Evolutionary conservation across 2,329 filamentous ascomycete species (phyloP), one percentile per base, ranked within the genome.

Genomic region (Hypoxylon sp.): DNA sequence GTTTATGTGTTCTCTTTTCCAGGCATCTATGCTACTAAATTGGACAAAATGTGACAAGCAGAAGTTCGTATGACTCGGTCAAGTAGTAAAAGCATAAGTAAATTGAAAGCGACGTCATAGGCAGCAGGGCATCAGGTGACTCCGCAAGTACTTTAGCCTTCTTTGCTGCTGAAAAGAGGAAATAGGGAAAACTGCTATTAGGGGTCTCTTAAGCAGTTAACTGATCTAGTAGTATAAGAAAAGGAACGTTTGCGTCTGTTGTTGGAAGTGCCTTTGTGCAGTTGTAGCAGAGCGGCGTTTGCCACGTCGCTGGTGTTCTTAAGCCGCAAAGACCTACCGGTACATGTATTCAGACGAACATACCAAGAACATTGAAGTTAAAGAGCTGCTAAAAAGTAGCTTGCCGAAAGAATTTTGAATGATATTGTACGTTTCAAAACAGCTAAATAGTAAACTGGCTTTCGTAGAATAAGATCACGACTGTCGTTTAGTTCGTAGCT

Each of bases 71-170:
- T 37, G 46, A 52, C 37, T 39, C 3, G 19, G 48, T 46, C 9
- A 8, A 46, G 46, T 22, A 60, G 46, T 33, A 19, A 57, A 19
- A 57, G 33, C 47, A 17, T 47, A 63, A 22, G 39, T 50, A 55
- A 50, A 47, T 65, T 44, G 31, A 59, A 59, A 58, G 47, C 65
- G 62, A 71, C 68, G 68, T 71, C 68, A 71, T 71, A 65, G 62
- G 59, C 39, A 14, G 53, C 11, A 35, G 35, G 55, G 56, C 35
- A 56, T 71, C 68, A 71, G 68, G 65, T 71, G 68, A 71, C 68
- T 63, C 51, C 9, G 51, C 33, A 33, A 48, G 39, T 47, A 57
- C 50, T 63, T 66, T 58, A 66, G 52, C 62, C 59, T 64, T 64
- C 13, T 61, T 56, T 31, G 42, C 8, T 53, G 42, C 3, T n/a